Percentiles rank a stretch among this genome's conserved stretches.
Conservation (phyloP, 495 filamentous ascomycete species). For the Penicillium goetzii region DNA sequence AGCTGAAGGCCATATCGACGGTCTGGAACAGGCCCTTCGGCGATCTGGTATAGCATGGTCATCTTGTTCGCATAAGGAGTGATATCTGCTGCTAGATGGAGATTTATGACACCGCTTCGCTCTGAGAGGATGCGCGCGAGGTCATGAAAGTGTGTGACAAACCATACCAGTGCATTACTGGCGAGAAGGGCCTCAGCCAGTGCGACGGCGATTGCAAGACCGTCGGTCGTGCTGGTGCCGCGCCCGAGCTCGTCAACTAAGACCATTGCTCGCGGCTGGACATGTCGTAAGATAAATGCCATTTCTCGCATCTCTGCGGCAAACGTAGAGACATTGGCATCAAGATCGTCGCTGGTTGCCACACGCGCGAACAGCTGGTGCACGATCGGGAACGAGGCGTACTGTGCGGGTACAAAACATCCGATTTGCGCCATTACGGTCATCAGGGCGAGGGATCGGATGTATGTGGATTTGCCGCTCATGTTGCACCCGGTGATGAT, state of each 20-base stretch:
- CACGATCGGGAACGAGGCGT: slow-evolving; percentile 78
- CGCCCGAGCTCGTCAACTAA: slow-evolving; percentile 94
- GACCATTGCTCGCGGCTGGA: slow-evolving; percentile 73
- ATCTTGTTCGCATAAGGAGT: slow-evolving; percentile 55
- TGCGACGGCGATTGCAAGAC: slow-evolving; percentile 84
- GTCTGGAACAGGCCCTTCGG: slow-evolving; percentile 68
- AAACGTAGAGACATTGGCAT: slow-evolving; percentile 91
- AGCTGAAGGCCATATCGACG: slow-evolving; percentile 78
- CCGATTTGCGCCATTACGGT: slow-evolving; percentile 93
- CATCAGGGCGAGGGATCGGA: slow-evolving; percentile 81
- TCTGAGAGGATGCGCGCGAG: slow-evolving; percentile 76
- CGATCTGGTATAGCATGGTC: slow-evolving; percentile 84
- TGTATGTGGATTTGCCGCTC: slow-evolving; percentile 98
- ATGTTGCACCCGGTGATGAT: slow-evolving; percentile 98
- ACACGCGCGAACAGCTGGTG: slow-evolving; percentile 86
- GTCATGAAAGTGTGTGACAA: slow-evolving; percentile 89
- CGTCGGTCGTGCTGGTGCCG: slow-evolving; percentile 88
- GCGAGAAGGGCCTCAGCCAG: slow-evolving; percentile 85
- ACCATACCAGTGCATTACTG: slow-evolving; percentile 79
- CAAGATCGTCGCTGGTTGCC: slow-evolving; percentile 84
- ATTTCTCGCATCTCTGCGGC: slow-evolving; percentile 95
- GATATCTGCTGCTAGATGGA: slow-evolving; percentile 78
- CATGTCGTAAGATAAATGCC: slow-evolving; percentile 83
- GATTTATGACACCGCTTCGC: slow-evolving; percentile 73
- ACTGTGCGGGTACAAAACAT: slow-evolving; percentile 84